Base-by-base conservation (phyloP, 257 asterid species). In the Primulina tabacum region DNA sequence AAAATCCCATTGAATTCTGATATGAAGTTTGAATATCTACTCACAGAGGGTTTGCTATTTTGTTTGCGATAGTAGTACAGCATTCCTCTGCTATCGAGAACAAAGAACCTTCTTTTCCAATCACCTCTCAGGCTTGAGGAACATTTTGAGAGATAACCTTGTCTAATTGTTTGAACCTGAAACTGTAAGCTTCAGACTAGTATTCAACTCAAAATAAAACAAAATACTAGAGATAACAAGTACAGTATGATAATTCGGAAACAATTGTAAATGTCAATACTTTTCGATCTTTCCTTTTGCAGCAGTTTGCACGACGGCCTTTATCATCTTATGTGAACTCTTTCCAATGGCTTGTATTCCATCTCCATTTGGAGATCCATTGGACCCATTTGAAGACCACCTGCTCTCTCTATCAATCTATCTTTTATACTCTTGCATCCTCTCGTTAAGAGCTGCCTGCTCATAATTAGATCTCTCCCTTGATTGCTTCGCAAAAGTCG, bases 61-160 rank as follows among this genome's bases (percentile, higher is more conserved):
- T 93, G 85, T 75, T 95, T 89, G 35, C 99, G 99, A 85, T 95
- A 95, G 73, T 95, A 95, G 82, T 95, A 95, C 84, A 95, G 80
- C 99, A 95, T 92, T 79, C 99, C 99, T 69, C 98, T 87, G 84
- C 97, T 95, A 79, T 95, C 99, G 68, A 95, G 98, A 75, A 95
- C 99, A 80, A 95, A 95, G 81, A 95, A 95, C 84, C 99, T 87
- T 88, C 99, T 85, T 87, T 95, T 95, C 99, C 99, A 95, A 74
- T 95, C 99, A 58, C 99, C 99, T 79, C 99, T 87, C 76, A 91
- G 78, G 83, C 82, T 95, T 16, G 99, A 92, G 26, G 99, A 95
- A 40, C 95, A 95, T 83, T 95, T 94, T 0, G 99, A 92, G 69
- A 95, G 98, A 80, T 95, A 95, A 61, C 99, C 99, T 81, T 95